Base-by-base conservation (phyloP, 2,329 filamentous ascomycete species). In the Aspergillus glaucus region DNA sequence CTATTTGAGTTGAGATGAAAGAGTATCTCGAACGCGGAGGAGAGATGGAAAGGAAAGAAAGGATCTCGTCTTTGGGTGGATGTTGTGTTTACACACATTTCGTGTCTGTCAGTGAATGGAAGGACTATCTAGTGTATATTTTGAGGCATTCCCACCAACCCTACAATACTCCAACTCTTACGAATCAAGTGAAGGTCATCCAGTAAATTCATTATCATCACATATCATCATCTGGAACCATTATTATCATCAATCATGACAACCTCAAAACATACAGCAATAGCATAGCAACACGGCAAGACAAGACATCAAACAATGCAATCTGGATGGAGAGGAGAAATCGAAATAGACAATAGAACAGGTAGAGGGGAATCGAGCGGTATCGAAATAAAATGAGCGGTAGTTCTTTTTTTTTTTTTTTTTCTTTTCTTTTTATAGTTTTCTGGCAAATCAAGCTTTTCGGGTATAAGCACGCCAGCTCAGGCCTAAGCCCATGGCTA, bases 331-430 rank as follows among this genome's bases (percentile, higher is more conserved):
- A 54, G 44, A 45, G 51, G 55, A 56, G 45, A 51, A 51, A 57
- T 59, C 55, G 55, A 60, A 39, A 52, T 51, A 46, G 59, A 36
- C 44, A 44, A 45, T 30, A 56, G 62, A 62, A 57, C 56, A 55
- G 59, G 63, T 66, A 66, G 64, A 68, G 64, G 63, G 64, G 58
- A 66, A 66, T 66, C 59, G 55, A 45, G 21, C n/a, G 19, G 44
- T 36, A 24, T 48, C 34, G 42, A 49, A 50, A 52, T 51, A 53
- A 58, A 56, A 56, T 43, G 55, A 59, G 52, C 28, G 55, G 49
- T 45, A 49, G 47, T 51, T 58, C 50, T 55, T 48, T 39, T 45
- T 48, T 39, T 46, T 50, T 45, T 49, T 43, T 41, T 44, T 34
- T 43, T 34, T 26, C 41, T 30, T 46, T 44, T 36, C 43, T 43